Percentiles rank a stretch among this genome's conserved stretches.
Evolutionary conservation across 768 basidiomycete species (phyloP).

Genomic region (Xerocomellus dryophilus): DNA sequence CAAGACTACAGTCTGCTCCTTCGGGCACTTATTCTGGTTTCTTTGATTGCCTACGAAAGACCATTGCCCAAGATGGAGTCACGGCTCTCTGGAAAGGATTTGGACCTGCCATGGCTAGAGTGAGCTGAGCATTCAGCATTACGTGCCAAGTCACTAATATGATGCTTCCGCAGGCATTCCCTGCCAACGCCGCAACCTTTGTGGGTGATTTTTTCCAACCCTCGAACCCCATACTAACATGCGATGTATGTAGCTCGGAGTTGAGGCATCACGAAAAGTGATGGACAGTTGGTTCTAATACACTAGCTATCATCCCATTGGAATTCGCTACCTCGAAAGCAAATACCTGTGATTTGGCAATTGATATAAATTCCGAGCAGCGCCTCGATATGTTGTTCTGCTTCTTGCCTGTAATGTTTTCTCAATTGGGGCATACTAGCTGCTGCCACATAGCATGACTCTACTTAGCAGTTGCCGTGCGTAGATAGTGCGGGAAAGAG

Average conservation of each 20-base stretch:
- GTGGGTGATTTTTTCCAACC: constrained; percentile 44
- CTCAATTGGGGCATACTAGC: constrained; percentile 4
- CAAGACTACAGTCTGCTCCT: constrained; percentile 93
- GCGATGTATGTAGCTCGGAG: constrained; percentile 63
- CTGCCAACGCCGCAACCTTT: constrained; percentile 94
- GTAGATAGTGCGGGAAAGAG: background rate
- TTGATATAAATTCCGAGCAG: constrained; percentile 5
- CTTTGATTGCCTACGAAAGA: constrained; percentile 88
- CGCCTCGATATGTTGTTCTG: constrained; percentile 8
- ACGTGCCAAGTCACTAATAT: constrained; percentile 1
- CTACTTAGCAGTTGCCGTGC: background rate
- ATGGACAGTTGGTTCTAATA: constrained; percentile 65
- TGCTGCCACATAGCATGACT: background rate
- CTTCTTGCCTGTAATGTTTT: constrained; percentile 1
- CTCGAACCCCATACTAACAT: background rate
- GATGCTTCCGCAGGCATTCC: constrained; percentile 69
- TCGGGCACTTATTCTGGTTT: constrained; percentile 95
- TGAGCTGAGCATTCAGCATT: constrained; percentile 35
- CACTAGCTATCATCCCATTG: background rate
- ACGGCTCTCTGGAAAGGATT: constrained; percentile 94
- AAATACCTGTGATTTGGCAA: constrained; percentile 2
- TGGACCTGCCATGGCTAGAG: constrained; percentile 93
- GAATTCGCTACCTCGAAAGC: constrained; percentile 2
- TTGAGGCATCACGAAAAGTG: constrained; percentile 82
- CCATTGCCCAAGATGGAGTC: constrained; percentile 85